These are phyloP conservation scores for Solanum chmielewskii DNA, from an alignment of 257 asterid genomes.

Conservation along the genomic window DNA sequence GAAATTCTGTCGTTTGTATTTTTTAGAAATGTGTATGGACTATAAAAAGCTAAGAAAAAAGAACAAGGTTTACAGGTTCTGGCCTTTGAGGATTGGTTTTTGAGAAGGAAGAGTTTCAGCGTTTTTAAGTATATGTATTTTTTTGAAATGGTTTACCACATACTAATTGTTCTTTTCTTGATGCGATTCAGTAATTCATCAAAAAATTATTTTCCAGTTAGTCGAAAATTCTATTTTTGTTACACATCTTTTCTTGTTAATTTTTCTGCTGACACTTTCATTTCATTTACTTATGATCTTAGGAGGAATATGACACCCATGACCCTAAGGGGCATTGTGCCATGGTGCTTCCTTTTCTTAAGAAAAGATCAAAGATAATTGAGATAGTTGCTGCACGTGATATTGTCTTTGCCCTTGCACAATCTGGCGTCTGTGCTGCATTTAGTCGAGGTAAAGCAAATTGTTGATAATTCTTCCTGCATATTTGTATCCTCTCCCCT, in stretches of 20 bases:
- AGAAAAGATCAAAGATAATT: constrained; percentile 82
- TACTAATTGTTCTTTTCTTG: not conserved
- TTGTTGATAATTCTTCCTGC: not conserved
- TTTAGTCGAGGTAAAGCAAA: constrained; percentile 74
- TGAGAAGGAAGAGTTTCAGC: not conserved
- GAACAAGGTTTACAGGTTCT: not conserved
- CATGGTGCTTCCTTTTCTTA: constrained; percentile 66
- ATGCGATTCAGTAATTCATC: not conserved
- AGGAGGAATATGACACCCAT: constrained; percentile 99
- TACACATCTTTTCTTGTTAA: not conserved
- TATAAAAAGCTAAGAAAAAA: not conserved
- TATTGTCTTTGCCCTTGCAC: constrained; percentile 97
- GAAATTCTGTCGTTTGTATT: not conserved
- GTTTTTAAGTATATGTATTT: not conserved
- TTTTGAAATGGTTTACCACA: not conserved
- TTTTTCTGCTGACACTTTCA: not conserved
- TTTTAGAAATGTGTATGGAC: not conserved
- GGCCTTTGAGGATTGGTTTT: not conserved
- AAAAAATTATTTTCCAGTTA: not conserved
- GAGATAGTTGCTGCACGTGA: constrained; percentile 98
- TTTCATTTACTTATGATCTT: not conserved
- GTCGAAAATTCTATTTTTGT: not conserved
- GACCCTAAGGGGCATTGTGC: constrained; percentile 81
- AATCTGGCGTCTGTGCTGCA: constrained; percentile 98
- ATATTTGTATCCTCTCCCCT: not conserved